phyloP scores from a whole-genome alignment of 305 asterid genomes.

The Ilex paraguariensis region DNA sequence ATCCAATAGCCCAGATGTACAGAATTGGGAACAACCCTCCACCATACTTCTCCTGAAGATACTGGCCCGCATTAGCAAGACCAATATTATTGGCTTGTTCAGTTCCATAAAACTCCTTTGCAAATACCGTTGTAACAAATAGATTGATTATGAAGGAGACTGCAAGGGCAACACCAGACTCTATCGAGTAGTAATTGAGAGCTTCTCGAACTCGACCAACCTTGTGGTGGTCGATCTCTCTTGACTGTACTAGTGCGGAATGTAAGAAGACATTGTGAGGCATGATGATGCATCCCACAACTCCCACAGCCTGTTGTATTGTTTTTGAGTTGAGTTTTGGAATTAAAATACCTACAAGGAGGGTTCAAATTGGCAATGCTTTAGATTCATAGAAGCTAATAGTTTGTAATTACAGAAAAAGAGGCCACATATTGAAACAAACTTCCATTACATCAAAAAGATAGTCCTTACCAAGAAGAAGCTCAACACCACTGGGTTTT shows the following conservation, averaged over 20 bases:
- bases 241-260: slow-evolving; percentile 85
- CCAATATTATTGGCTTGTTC: slow-evolving; percentile 68
- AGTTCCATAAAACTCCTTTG: slow-evolving; percentile 77
- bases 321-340: slow-evolving; percentile 82
- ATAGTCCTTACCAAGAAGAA: slow-evolving; percentile 56
- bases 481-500: slow-evolving; percentile 69
- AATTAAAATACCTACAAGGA: slow-evolving; percentile 57
- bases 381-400: background rate
- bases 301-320: slow-evolving; percentile 81
- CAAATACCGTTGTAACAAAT: slow-evolving; percentile 80
- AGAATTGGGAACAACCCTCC: slow-evolving; percentile 79
- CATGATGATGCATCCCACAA: slow-evolving; percentile 87
- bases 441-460: background rate
- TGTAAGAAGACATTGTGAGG: slow-evolving; percentile 96
- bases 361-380: background rate
- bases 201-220: slow-evolving; percentile 78
- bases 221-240: slow-evolving; percentile 61
- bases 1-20: slow-evolving; percentile 86
- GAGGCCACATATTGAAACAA: no score
- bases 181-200: slow-evolving; percentile 72
- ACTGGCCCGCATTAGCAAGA: slow-evolving; percentile 81
- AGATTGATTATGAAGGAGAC: slow-evolving; percentile 76
- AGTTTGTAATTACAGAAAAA: background rate
- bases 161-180: slow-evolving; percentile 60
- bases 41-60: slow-evolving; percentile 72